These are phyloP conservation scores for Leccinellum luteum DNA, from an alignment of 768 basidiomycete species.

Conservation along the genomic window DNA sequence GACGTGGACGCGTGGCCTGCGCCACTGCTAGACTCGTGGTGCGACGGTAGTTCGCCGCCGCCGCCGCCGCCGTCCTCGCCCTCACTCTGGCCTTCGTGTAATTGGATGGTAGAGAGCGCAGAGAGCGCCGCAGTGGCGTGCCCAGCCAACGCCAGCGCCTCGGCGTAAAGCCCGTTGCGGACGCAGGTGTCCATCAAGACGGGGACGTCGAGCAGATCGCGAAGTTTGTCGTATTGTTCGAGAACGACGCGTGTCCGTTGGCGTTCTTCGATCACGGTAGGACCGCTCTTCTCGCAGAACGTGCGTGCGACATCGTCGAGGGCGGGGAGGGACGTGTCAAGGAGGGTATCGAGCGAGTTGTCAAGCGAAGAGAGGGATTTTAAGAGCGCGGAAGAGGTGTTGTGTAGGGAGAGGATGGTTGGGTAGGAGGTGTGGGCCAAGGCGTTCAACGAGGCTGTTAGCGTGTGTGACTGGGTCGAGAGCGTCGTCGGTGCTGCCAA, in stretches of 20 bases:
- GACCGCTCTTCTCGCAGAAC: conserved; percentile 72
- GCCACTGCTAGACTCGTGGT: conserved; percentile 34
- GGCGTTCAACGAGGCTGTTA: conserved; percentile 86
- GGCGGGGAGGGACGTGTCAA: conserved; percentile 66
- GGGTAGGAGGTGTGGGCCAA: conserved; percentile 90
- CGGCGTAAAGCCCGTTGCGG: conserved; percentile 87
- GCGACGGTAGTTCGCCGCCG: conserved; percentile 28
- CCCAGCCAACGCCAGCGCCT: conserved; percentile 80
- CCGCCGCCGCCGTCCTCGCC: neutral
- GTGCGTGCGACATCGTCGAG: conserved; percentile 69
- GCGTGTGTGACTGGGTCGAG: conserved; percentile 79
- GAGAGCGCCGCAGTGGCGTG: conserved; percentile 59
- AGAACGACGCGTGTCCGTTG: conserved; percentile 79
- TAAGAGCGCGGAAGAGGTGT: conserved; percentile 70
- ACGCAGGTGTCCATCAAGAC: conserved; percentile 91
- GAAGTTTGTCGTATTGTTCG: conserved; percentile 91
- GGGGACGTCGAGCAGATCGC: conserved; percentile 89
- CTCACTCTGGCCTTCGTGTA: conserved; percentile 16
- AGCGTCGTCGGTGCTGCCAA: conserved; percentile 71
- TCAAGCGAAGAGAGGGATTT: conserved; percentile 74
- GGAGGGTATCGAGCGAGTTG: conserved; percentile 64
- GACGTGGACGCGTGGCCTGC: conserved; percentile 25
- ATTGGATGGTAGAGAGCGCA: conserved; percentile 37
- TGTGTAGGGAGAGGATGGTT: conserved; percentile 86
- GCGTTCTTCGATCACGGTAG: conserved; percentile 66